Evolutionary conservation across 345 rosid genomes (phyloP), one percentile per base, ranked within the genome.

Genomic region (Aurinia saxatilis): DNA sequence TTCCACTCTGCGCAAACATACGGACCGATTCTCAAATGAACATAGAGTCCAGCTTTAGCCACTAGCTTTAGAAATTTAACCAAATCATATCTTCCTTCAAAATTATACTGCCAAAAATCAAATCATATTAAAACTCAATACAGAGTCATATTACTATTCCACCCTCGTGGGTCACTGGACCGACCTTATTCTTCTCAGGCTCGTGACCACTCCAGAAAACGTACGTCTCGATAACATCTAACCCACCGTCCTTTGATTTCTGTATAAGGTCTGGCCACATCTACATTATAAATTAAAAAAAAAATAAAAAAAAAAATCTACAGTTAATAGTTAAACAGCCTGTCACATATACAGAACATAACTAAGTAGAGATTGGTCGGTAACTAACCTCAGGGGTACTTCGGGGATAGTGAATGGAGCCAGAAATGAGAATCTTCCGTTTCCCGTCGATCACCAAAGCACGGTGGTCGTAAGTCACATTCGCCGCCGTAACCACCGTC

Each of bases 1-100:
- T 92, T 92, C 98, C 98, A 92, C 52, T 92, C 98, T 0, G 98
- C 98, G 48, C 98, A 92, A 11, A 79, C 97, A 35, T 92, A 92
- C 9, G 98, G 98, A 57, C 98, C 98, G 36, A 92, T 92, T 35
- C 98, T 91, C 23, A 92, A 83, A 81, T 89, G 95, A 77, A 67
- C 98, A 51, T 82, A 84, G 7, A 92, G 90, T 57, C 98, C 98
- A 37, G 98, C 95, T 41, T 80, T 77, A 14, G 82, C 97, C 30
- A 76, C 96, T 19, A 85, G 45, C 79, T 92, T 89, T 66, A 89
- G 77, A 71, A 89, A 92, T 64, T 84, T 82, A 13, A 84, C 95
- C 76, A 92, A 57, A 74, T 92, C 97, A 30, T 82, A 78, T 75
- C 98, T 84, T 76, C 91, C 98, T 70, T 89, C 84, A 66, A 92